Evolutionary conservation across 805 yeast genomes (phyloP).

Genomic region (Isabelozyma pseudorhagii): DNA sequence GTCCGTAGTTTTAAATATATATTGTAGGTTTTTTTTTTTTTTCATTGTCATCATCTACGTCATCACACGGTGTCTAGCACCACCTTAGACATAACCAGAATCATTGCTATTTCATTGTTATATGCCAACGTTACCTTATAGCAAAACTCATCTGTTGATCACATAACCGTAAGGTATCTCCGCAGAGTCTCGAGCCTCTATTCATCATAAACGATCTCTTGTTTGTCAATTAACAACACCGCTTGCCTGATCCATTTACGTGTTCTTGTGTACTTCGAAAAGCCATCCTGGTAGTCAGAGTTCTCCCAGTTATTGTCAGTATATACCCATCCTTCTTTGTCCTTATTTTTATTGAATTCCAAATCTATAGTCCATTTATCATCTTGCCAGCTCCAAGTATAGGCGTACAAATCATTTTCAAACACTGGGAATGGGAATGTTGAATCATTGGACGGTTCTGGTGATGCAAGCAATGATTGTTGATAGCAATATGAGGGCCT

Average conservation of each 20-base stretch:
- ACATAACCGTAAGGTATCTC: not conserved
- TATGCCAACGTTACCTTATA: no score
- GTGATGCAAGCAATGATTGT: constrained; percentile 26
- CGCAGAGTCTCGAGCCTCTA: not conserved
- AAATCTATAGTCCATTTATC: constrained; percentile 47
- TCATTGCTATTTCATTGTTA: no score
- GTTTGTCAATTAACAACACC: constrained; percentile 22
- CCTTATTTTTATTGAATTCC: constrained; percentile 33
- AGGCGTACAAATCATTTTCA: constrained; percentile 31
- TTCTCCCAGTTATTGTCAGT: constrained; percentile 51
- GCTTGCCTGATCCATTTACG: constrained; percentile 53
- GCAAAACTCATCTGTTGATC: no score
- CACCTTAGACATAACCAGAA: no score
- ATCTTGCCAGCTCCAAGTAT: constrained; percentile 60
- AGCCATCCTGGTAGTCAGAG: constrained; percentile 40
- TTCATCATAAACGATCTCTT: constrained; percentile 11
- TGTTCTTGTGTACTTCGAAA: constrained; percentile 49
- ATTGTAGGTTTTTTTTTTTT: no score
- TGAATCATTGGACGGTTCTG: constrained; percentile 17
- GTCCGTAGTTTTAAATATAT: no score
- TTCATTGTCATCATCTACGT: no score
- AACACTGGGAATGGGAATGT: constrained; percentile 46
- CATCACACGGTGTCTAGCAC: no score
- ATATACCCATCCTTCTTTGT: constrained; percentile 52
- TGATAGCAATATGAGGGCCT: constrained; percentile 47